A percentile compares a stretch with the other conserved stretches of the same genome.
phyloP scores from a whole-genome alignment of 164 flowering plant genomes.

The Cinnamomum chago region DNA sequence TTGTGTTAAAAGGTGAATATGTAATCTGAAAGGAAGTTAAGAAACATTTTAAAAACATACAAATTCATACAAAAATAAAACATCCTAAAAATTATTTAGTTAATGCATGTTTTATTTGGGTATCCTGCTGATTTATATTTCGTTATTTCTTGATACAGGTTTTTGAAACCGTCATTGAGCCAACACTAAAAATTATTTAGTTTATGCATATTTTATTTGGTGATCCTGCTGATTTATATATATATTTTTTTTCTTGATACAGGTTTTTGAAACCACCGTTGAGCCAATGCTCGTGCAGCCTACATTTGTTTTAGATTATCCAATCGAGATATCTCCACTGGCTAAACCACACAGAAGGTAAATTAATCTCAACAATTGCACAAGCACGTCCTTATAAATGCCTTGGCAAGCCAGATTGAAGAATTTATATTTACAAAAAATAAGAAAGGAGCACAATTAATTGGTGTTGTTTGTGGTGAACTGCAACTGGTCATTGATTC shows the following conservation, averaged over 20 bases:
- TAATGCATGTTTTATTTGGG: neutral
- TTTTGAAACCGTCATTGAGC: slow-evolving; percentile 81
- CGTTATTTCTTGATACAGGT: slow-evolving; percentile 44
- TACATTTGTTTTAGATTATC: slow-evolving; percentile 95
- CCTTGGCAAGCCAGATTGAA: no score
- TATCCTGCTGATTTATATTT: neutral
- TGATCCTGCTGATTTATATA: neutral
- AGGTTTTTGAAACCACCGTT: slow-evolving; percentile 86
- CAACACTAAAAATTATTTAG: slow-evolving; percentile 33
- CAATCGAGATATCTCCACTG: slow-evolving; percentile 92
- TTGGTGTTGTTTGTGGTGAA: no score
- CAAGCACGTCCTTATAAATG: no score
- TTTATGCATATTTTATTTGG: neutral
- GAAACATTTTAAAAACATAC: no score
- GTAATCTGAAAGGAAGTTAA: no score
- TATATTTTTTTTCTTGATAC: slow-evolving; percentile 18
- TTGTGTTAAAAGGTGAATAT: no score
- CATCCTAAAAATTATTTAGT: slow-evolving; percentile 19
- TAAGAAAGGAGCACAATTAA: no score
- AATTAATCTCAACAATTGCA: neutral
- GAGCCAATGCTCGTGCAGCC: slow-evolving; percentile 89
- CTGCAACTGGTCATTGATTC: no score
- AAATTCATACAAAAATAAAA: no score
- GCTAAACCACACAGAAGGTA: slow-evolving; percentile 97
- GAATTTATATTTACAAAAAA: no score